Evolutionary conservation across 2,329 filamentous ascomycete genomes (phyloP), one percentile per base, ranked within the genome.

Genomic region (Diaporthe capsici): DNA sequence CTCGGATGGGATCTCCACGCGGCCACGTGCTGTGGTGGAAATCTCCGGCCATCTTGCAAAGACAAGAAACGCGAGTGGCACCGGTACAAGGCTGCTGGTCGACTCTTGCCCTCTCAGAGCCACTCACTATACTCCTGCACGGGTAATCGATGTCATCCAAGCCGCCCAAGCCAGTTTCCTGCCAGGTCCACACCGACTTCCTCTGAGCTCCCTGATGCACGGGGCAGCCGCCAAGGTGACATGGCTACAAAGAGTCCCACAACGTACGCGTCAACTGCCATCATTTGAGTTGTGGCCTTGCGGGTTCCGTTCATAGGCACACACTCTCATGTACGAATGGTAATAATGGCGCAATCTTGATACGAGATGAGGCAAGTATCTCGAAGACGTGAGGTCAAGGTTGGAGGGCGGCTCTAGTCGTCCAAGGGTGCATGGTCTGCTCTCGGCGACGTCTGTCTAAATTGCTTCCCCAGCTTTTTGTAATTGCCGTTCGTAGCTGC

Each of bases 391-490:
- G 55, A 28, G 55, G 42, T 68, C 39, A 39, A 31, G 47, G 44
- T 31, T 51, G 34, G 34, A 34, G 20, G 22, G 44, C 37, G 31
- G 63, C 61, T 65, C 31, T 55, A 57, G 57, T 31, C 49, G 47
- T 28, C 47, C 47, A 57, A 42, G 49, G 47, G 34, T 55, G n/a
- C 71, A 53, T 65, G 34, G 58, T 37, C 25, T 61, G 49, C 71
- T 42, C 57, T 72, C 39, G 70, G 55, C 70, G 31, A 44, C 71
- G 25, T 57, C 1, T 57, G 34, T 57, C 20, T 22, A 65, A 65
- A 73, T 73, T 73, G 51, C 71, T 73, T 73, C 71, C 71, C 71
- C 71, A 44, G 71, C 71, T 73, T 73, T 65, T 55, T 65, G 34
- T 73, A 65, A 73, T 73, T 73, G 71, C 58, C 71, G 47, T 73